Percentiles rank a stretch among this genome's conserved stretches.
phyloP scores from a whole-genome alignment of 2,329 filamentous ascomycete species.

The Sporothrix schenckii region DNA sequence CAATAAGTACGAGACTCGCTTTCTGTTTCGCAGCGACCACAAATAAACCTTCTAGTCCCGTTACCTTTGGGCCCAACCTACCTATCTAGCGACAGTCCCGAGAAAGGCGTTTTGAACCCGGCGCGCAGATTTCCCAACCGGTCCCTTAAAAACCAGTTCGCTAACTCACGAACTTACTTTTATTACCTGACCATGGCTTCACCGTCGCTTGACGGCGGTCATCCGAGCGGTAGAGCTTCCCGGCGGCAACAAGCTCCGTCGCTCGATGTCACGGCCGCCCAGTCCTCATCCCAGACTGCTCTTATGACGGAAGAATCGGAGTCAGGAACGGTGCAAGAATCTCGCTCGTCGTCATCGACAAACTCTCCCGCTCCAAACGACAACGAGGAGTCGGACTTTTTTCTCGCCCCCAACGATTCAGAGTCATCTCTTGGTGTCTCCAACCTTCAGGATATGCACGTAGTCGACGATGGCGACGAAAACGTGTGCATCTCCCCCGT shows the following conservation, averaged over 20 bases:
- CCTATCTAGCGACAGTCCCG: not conserved
- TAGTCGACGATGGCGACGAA: slow-evolving; percentile 55
- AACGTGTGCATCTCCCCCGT: slow-evolving; percentile 71
- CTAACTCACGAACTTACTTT: not conserved
- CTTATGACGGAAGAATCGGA: slow-evolving; percentile 41
- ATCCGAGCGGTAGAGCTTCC: not conserved
- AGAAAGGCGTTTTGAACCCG: not conserved
- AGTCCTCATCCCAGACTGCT: slow-evolving; percentile 36
- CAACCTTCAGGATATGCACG: slow-evolving; percentile 73
- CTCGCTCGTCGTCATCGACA: slow-evolving; percentile 67
- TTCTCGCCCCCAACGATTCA: slow-evolving; percentile 85
- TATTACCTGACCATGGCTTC: slow-evolving; percentile 29
- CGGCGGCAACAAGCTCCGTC: slow-evolving; percentile 35
- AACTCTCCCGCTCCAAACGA: slow-evolving; percentile 75
- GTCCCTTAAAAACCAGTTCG: not conserved
- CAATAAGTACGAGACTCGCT: not conserved
- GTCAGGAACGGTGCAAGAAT: slow-evolving; percentile 50
- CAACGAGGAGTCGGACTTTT: slow-evolving; percentile 93
- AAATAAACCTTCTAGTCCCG: not conserved
- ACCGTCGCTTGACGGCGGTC: not conserved
- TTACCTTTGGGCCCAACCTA: not conserved
- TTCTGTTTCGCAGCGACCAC: not conserved
- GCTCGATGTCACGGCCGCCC: slow-evolving; percentile 37
- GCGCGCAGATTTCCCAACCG: too few species aligned
- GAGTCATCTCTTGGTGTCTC: slow-evolving; percentile 86